These are phyloP conservation scores for Sugiyamaella grinbergsii DNA, from an alignment of 1,139 yeast species.

Conservation along the genomic window DNA sequence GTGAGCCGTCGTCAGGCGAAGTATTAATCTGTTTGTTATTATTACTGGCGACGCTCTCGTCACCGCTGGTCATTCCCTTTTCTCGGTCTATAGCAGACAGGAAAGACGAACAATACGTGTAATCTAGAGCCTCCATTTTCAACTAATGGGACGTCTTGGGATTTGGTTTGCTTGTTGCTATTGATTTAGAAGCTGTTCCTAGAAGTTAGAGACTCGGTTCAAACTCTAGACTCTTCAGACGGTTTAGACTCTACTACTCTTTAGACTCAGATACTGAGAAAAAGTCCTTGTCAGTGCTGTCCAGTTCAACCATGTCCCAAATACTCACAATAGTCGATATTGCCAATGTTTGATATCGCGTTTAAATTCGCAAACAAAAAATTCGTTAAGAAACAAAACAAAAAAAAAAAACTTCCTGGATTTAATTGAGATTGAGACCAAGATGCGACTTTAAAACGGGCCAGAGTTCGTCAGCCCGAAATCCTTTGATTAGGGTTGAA, in stretches of 20 bases:
- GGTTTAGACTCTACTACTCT: no score
- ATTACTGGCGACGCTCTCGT: neutral
- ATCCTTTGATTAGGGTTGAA: constrained; percentile 12
- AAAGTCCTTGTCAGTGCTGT: no score
- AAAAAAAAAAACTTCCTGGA: neutral
- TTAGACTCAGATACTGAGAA: no score
- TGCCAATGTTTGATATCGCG: no score
- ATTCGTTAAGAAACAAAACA: neutral
- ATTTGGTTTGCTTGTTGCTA: no score
- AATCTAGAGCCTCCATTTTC: constrained; percentile 19
- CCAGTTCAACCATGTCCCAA: no score
- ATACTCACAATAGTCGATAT: no score
- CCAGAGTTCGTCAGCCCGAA: neutral
- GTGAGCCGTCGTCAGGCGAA: constrained; percentile 16
- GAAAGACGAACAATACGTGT: constrained; percentile 28
- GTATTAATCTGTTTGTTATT: neutral
- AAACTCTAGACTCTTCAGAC: no score
- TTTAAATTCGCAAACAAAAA: no score
- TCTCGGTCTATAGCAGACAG: constrained; percentile 29
- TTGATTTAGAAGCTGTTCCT: no score
- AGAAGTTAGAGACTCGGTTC: no score
- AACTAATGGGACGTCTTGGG: no score
- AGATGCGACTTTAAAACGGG: constrained; percentile 15
- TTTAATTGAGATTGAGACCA: neutral
- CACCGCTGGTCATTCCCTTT: neutral